phyloP scores from a whole-genome alignment of 2,329 filamentous ascomycete species.

The Fusarium sp. region DNA sequence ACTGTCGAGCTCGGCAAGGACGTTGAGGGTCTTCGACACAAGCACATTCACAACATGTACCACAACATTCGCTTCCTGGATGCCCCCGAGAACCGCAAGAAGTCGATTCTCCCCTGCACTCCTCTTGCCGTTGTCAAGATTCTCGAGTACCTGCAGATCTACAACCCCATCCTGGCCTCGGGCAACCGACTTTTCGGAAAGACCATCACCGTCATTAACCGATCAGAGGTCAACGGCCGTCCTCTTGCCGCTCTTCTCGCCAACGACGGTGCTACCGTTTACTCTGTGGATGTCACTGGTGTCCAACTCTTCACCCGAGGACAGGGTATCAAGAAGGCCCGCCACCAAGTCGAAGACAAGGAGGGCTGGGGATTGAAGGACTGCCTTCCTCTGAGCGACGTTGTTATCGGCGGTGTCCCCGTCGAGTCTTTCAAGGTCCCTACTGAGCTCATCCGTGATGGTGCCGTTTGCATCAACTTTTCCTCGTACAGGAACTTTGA shows the following conservation, averaged over 20 bases:
- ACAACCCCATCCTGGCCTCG: constrained; percentile 93
- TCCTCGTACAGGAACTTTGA: constrained; percentile 96
- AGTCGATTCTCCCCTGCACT: constrained; percentile 95
- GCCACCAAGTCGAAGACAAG: constrained; percentile 89
- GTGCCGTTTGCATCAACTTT: constrained; percentile 99
- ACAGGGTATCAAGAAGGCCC: constrained; percentile 83
- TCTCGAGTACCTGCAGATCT: constrained; percentile 93
- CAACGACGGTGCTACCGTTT: constrained; percentile 95
- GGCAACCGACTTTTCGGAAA: constrained; percentile 94
- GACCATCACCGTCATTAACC: constrained; percentile 96
- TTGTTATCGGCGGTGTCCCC: constrained; percentile 94
- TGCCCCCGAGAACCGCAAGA: constrained; percentile 78
- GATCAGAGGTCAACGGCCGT: constrained; percentile 93
- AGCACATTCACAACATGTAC: constrained; percentile 99
- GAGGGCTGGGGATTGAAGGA: constrained; percentile 83
- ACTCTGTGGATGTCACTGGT: constrained; percentile 92
- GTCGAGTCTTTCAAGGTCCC: constrained; percentile 91
- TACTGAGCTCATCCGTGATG: constrained; percentile 83
- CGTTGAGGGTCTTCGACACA: constrained; percentile 93
- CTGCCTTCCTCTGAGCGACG: constrained; percentile 88
- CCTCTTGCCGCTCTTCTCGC: constrained; percentile 92
- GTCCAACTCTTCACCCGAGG: constrained; percentile 94
- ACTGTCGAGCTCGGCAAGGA: constrained; percentile 92
- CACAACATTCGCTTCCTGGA: constrained; percentile 97
- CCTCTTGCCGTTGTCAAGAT: constrained; percentile 97